These are phyloP conservation scores for Amaranthus hypochondriacus DNA, from an alignment of 148 eudicot genomes.

Conservation along the genomic window DNA sequence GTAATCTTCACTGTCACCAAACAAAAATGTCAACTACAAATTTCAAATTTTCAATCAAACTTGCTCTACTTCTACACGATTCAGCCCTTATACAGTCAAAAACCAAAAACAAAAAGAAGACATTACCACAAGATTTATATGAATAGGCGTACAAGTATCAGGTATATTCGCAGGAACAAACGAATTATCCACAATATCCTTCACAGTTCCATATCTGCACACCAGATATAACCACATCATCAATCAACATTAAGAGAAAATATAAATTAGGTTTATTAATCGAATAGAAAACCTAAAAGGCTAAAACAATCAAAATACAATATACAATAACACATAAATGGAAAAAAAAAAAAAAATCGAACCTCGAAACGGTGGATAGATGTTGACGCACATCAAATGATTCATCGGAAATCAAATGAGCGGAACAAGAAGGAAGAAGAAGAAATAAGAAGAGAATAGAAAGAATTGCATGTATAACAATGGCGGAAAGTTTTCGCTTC, in stretches of 20 bases:
- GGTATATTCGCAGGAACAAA: constrained; percentile 53
- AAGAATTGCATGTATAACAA: background rate
- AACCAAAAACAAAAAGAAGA: background rate
- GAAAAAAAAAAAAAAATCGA: background rate
- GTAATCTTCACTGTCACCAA: background rate
- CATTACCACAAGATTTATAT: constrained; percentile 92
- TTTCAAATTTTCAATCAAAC: background rate
- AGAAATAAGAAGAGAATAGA: constrained; percentile 7
- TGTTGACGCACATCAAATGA: constrained; percentile 74
- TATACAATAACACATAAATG: background rate
- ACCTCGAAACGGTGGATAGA: constrained; percentile 86
- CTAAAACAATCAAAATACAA: background rate
- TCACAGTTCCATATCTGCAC: constrained; percentile 64
- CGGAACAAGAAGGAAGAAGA: constrained; percentile 20
- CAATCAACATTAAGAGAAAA: background rate
- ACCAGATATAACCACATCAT: constrained; percentile 5
- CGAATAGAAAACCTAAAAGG: background rate
- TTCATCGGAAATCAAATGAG: constrained; percentile 36
- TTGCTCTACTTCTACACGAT: no score
- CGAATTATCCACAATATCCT: constrained; percentile 43
- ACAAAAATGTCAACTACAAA: background rate
- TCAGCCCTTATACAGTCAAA: background rate
- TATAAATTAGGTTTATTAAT: constrained; percentile 2
- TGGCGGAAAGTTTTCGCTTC: background rate
- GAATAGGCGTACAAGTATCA: constrained; percentile 77